Percentiles rank a stretch among this genome's conserved stretches.
Evolutionary conservation across 108 stramenopile genomes (phyloP).

Genomic region (Cylindrotheca closterium): DNA sequence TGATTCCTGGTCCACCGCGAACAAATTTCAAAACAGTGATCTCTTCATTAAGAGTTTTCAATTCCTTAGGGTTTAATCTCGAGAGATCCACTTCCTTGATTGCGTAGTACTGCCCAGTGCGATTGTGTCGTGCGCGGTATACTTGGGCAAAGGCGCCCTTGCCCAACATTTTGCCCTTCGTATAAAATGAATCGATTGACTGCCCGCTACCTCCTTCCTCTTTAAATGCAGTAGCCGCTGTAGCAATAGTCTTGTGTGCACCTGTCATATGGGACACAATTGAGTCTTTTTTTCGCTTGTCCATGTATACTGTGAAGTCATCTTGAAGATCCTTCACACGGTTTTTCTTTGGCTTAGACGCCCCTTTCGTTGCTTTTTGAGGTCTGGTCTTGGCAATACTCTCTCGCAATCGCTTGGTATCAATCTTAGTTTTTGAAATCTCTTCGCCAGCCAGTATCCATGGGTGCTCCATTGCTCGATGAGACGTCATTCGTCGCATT

Average conservation of each 20-base stretch:
- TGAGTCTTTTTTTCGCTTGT: slow-evolving; percentile 10
- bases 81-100: slow-evolving; percentile 55
- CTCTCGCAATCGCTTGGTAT: not conserved
- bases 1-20: slow-evolving; percentile 61
- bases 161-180: slow-evolving; percentile 35
- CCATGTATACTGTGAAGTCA: slow-evolving; percentile 19
- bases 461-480: slow-evolving; percentile 46
- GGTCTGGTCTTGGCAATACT: slow-evolving; percentile 12
- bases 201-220: slow-evolving; percentile 29
- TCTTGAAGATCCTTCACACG: slow-evolving; percentile 28
- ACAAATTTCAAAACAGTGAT: slow-evolving; percentile 51
- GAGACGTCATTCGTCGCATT: slow-evolving; percentile 44
- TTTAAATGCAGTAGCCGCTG: slow-evolving; percentile 17
- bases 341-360: slow-evolving; percentile 7
- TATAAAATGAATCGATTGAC: slow-evolving; percentile 24
- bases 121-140: slow-evolving; percentile 41
- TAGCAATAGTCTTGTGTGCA: not conserved
- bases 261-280: slow-evolving; percentile 19
- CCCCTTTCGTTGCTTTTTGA: slow-evolving; percentile 24
- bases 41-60: slow-evolving; percentile 56
- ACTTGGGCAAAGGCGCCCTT: slow-evolving; percentile 59
- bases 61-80: slow-evolving; percentile 19
- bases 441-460: slow-evolving; percentile 45
- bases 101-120: slow-evolving; percentile 37
- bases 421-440: slow-evolving; percentile 5